phyloP scores from a whole-genome alignment of 2,329 filamentous ascomycete species.

The Sclerotinia borealis region DNA sequence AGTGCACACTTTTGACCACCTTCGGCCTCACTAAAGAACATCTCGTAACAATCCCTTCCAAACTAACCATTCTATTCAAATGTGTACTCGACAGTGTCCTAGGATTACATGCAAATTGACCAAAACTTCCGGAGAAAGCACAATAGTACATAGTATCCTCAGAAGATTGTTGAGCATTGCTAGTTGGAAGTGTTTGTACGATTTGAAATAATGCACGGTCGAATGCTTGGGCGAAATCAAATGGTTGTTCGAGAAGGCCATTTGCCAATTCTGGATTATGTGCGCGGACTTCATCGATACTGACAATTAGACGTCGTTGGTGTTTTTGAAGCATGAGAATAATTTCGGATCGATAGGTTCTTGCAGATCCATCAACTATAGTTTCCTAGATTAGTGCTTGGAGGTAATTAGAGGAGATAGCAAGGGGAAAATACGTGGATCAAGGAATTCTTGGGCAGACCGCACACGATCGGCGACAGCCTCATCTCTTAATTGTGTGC shows the following conservation, averaged over 20 bases:
- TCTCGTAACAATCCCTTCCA: conserved; percentile 96
- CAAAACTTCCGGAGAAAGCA: conserved; percentile 94
- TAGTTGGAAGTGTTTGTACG: conserved; percentile 70
- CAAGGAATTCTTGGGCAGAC: conserved; percentile 85
- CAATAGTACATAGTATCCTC: conserved; percentile 89
- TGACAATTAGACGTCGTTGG: conserved; percentile 60
- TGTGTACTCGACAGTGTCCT: conserved; percentile 83
- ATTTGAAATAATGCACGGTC: conserved; percentile 86
- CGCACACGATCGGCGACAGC: conserved; percentile 77
- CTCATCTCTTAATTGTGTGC: conserved; percentile 73
- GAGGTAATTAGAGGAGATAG: conserved; percentile 6
- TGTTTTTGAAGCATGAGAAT: conserved; percentile 68
- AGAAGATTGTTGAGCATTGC: conserved; percentile 67
- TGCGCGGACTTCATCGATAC: conserved; percentile 83
- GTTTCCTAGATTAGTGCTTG: conserved; percentile 19
- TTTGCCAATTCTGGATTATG: conserved; percentile 78
- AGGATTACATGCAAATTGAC: conserved; percentile 90
- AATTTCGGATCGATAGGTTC: conserved; percentile 86
- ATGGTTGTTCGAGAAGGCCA: conserved; percentile 74
- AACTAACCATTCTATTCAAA: conserved; percentile 92
- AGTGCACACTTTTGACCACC: conserved; percentile 97
- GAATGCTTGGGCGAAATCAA: conserved; percentile 84
- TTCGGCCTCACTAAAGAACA: conserved; percentile 94
- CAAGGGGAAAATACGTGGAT: conserved; percentile 63
- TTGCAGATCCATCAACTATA: conserved; percentile 22